Evolutionary conservation across 2,329 filamentous ascomycete genomes (phyloP), one percentile per base, ranked within the genome.

Genomic region (Beauveria asiatica): DNA sequence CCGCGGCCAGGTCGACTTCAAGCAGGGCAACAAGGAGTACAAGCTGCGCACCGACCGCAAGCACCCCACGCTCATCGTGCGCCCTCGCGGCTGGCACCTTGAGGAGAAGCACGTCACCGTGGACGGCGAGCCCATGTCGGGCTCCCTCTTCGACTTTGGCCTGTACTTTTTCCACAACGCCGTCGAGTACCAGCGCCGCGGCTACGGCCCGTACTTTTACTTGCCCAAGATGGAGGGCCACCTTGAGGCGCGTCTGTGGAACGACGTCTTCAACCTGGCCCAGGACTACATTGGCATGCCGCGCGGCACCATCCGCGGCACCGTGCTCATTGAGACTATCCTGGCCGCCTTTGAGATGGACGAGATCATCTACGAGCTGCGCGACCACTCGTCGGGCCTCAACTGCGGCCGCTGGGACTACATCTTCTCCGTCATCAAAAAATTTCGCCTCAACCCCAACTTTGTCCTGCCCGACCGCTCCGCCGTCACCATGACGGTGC

Each of bases 331-430:
- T 70, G 94, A 99, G 83, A 97, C 94, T 60, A 97, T 99, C 74
- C 83, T 93, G 48, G 94, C 94, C 46, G 94, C 93, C 17, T 99
- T 99, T 70, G 94, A 99, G 82, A 99, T 99, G 94, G 94, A 99
- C 70, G 94, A 99, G 85, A 97, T 99, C 77, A 97, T 99, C 78
- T 99, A 97, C 76, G 94, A 97, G 80, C 87, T 99, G 67, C 89
- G 94, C 63, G 93, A 97, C 72, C 94, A 99, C 81, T 93, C 88
- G 74, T 89, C 93, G 7, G 94, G 94, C 52, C 85, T 99, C 70
- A 99, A 99, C 85, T 97, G 94, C 76, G 94, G 94, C 65, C 89
- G 94, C 67, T 99, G 94, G 94, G 94, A 99, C 74, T 99, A 99
- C 82, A 97, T 99, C 78, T 99, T 99, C 83, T 94, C 89, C 74